Evolutionary conservation across 345 rosid species (phyloP).

Genomic region (Eucalyptus microcorys): DNA sequence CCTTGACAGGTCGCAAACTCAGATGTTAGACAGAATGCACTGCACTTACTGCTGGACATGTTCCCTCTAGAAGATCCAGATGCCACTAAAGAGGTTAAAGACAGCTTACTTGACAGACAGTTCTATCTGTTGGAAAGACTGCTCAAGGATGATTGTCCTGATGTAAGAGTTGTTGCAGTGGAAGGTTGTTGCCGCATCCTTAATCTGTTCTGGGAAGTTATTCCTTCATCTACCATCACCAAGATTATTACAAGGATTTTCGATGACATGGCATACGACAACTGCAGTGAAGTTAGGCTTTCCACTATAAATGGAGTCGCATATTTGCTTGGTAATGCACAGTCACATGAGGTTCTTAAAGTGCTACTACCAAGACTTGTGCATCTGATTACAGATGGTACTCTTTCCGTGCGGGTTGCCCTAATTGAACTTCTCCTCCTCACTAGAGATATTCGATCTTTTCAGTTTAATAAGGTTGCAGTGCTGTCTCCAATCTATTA

Average conservation of each 20-base stretch:
- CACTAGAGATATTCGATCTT: conserved; percentile 46
- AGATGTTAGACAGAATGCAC: conserved; percentile 80
- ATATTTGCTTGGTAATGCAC: conserved; percentile 87
- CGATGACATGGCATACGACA: conserved; percentile 65
- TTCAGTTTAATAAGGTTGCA: conserved; percentile 84
- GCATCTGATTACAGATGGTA: conserved; percentile 55
- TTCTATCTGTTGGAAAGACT: conserved; percentile 74
- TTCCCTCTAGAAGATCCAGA: conserved; percentile 96
- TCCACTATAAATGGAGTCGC: conserved; percentile 68
- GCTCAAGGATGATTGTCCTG: conserved; percentile 80
- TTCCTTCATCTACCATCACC: conserved; percentile 72
- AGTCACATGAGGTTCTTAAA: conserved; percentile 81
- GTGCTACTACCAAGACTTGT: conserved; percentile 76
- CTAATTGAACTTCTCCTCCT: conserved; percentile 70
- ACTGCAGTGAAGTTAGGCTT: conserved; percentile 72
- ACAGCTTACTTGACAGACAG: conserved; percentile 68
- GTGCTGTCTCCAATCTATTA: background rate
- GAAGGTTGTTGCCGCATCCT: conserved; percentile 91
- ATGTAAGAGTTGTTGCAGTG: conserved; percentile 83
- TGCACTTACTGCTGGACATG: conserved; percentile 78
- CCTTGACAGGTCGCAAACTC: conserved; percentile 85
- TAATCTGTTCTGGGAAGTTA: conserved; percentile 87
- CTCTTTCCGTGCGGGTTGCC: conserved; percentile 50
- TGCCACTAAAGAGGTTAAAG: conserved; percentile 79
- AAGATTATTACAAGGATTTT: conserved; percentile 50